Base-by-base conservation (phyloP, 164 flowering plant species). In the Chimonanthus salicifolius region DNA sequence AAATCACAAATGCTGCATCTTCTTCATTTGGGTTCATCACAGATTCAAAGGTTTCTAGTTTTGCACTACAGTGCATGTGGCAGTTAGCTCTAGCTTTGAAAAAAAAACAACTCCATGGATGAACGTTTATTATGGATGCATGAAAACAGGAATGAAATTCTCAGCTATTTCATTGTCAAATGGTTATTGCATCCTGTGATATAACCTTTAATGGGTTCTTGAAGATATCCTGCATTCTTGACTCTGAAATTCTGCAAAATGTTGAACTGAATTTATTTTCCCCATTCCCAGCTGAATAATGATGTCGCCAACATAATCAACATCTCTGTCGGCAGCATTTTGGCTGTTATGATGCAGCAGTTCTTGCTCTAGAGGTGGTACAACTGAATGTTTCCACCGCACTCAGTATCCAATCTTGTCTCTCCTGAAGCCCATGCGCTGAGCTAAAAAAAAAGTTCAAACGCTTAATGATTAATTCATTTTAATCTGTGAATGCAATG, bases 251-350 rank as follows among this genome's bases (percentile, higher is more conserved):
- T 33, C 33, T 33, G 33, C 33, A 33, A 0, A 33, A 33, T 33
- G 33, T 33, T 33, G 33, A 33, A 33, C 60, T 64, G 18, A 21
- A 45, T 44, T 20, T n/a, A 62, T 43, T 64, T 64, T 58, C 54
- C 18, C 20, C 6, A 5, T 46, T 54, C 33, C 87, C 94, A 95
- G 99, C 97, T 92, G 18, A 93, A 86, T 83, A 92, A 95, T 75
- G 98, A 95, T 74, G 86, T 73, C 43, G 98, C 92, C 58, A 93
- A 93, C 76, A 76, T 93, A 58, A 88, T 95, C 78, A 93, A 95
- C 83, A 91, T 95, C 78, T 84, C 98, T 4, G 74, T 93, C 70
- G 99, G 99, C 67, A 87, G 94, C 84, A 80, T 87, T 70, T 77
- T 92, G 60, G 97, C 98, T 3, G 81, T 95, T 73, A 15, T 87